Percentiles rank a stretch among this genome's conserved stretches.
These are phyloP conservation scores for Lentinula boryana DNA, from an alignment of 768 basidiomycete genomes.

Conservation along the genomic window DNA sequence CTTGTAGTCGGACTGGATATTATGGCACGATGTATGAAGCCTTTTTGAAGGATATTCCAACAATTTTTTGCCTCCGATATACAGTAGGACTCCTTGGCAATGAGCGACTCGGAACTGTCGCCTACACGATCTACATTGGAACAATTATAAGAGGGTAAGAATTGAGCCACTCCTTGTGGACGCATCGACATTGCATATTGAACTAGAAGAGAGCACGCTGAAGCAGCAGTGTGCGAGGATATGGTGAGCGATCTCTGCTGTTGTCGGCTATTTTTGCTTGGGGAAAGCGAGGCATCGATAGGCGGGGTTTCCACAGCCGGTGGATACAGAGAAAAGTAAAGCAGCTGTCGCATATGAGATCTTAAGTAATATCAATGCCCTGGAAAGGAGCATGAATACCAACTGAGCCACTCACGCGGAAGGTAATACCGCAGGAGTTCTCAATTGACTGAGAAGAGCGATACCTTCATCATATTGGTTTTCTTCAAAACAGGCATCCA, in stretches of 20 bases:
- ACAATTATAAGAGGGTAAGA: conserved; percentile 41
- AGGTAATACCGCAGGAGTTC: conserved; percentile 51
- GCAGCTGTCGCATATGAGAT: conserved; percentile 57
- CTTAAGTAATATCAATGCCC: conserved; percentile 24
- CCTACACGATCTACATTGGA: background rate
- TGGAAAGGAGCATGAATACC: background rate
- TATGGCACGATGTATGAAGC: conserved; percentile 35
- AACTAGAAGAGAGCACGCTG: conserved; percentile 48
- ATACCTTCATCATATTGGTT: conserved; percentile 70
- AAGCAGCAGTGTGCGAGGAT: conserved; percentile 37
- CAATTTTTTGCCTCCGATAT: conserved; percentile 49
- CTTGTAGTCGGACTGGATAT: background rate
- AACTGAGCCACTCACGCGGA: conserved; percentile 39
- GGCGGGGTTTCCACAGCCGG: conserved; percentile 22
- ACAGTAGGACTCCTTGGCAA: conserved; percentile 48
- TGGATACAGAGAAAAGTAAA: conserved; percentile 68
- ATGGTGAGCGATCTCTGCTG: conserved; percentile 28
- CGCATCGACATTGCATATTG: conserved; percentile 54
- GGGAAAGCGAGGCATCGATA: conserved; percentile 29
- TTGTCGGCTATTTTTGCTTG: conserved; percentile 40
- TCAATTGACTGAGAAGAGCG: conserved; percentile 53
- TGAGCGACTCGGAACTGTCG: conserved; percentile 46
- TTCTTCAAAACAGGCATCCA: conserved; percentile 74
- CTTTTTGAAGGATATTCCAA: conserved; percentile 56
- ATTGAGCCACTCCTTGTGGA: conserved; percentile 45